Conservation (phyloP, 2,329 filamentous ascomycete species). For the Exophiala oligosperma region DNA sequence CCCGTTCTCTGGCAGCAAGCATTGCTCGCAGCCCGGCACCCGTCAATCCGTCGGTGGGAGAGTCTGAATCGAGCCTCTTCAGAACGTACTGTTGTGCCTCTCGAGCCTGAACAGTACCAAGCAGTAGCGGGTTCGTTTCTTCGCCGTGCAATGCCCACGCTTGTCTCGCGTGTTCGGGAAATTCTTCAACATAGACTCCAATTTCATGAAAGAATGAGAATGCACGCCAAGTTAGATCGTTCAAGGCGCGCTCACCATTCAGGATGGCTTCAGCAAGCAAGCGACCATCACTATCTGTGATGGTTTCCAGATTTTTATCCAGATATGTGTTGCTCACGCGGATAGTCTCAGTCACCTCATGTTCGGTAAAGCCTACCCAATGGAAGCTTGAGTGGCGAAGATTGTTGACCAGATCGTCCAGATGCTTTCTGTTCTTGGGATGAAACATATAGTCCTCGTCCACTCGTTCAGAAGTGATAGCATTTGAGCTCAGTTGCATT, state of each 20-base stretch:
- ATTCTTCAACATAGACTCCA: slow-evolving; percentile 68
- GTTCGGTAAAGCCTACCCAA: slow-evolving; percentile 68
- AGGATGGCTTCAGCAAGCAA: slow-evolving; percentile 66
- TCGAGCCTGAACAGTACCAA: slow-evolving; percentile 58
- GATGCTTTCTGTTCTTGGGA: slow-evolving; percentile 64
- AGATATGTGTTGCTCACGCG: slow-evolving; percentile 69
- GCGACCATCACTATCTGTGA: slow-evolving; percentile 60
- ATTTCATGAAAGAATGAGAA: slow-evolving; percentile 75
- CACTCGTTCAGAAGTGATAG: slow-evolving; percentile 80
- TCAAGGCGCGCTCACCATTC: slow-evolving; percentile 60
- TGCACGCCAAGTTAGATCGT: slow-evolving; percentile 63
- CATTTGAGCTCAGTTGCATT: slow-evolving; percentile 80
- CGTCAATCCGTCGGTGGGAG: slow-evolving; percentile 43
- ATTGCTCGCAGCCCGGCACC: slow-evolving; percentile 42
- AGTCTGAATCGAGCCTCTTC: slow-evolving; percentile 34
- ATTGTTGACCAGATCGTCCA: slow-evolving; percentile 72
- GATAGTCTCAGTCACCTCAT: slow-evolving; percentile 64
- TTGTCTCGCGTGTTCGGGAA: slow-evolving; percentile 60
- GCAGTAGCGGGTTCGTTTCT: slow-evolving; percentile 48
- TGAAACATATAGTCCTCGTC: slow-evolving; percentile 91
- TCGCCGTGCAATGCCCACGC: slow-evolving; percentile 67
- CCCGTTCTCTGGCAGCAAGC: slow-evolving; percentile 29
- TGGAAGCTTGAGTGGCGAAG: slow-evolving; percentile 83
- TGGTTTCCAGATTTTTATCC: slow-evolving; percentile 57
- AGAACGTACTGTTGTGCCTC: slow-evolving; percentile 58